A percentile compares a stretch with the other conserved stretches of the same genome.
Conservation (phyloP, 768 basidiomycete genomes). For the Phlegmacium glaucopus region DNA sequence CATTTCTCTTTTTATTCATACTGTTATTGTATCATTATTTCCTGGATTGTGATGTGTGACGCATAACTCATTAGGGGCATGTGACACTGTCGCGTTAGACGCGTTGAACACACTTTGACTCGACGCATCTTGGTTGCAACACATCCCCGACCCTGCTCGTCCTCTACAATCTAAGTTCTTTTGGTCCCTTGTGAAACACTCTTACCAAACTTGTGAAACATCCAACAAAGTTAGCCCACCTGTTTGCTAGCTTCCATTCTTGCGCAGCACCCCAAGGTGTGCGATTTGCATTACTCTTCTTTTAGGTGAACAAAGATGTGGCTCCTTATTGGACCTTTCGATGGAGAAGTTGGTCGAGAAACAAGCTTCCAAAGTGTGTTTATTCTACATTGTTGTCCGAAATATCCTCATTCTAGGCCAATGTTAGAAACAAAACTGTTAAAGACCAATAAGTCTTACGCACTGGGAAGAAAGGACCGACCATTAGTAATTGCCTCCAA, state of each 20-base stretch:
- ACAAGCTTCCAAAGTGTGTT: constrained; percentile 15
- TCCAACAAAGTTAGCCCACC: too few relatives aligned
- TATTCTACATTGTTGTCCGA: background rate
- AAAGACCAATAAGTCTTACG: constrained; percentile 53
- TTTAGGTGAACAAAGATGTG: constrained; percentile 9
- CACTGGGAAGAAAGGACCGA: constrained; percentile 54
- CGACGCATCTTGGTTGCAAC: too few relatives aligned
- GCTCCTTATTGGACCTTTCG: constrained; percentile 16
- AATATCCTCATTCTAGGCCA: background rate
- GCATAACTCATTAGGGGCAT: too few relatives aligned
- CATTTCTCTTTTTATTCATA: background rate
- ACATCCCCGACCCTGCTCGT: too few relatives aligned
- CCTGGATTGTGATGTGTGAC: background rate
- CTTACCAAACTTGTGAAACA: too few relatives aligned
- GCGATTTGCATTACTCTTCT: too few relatives aligned
- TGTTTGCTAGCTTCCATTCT: too few relatives aligned
- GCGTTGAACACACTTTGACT: too few relatives aligned
- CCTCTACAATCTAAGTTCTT: too few relatives aligned
- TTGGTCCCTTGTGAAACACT: too few relatives aligned
- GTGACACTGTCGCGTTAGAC: too few relatives aligned
- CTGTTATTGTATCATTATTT: background rate
- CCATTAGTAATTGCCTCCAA: constrained; percentile 53
- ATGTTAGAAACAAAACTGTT: constrained; percentile 48
- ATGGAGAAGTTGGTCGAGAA: constrained; percentile 10
- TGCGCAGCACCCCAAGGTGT: too few relatives aligned